These are phyloP conservation scores for Trichoderma aggressivum DNA, from an alignment of 2,329 filamentous ascomycete species.

Conservation along the genomic window DNA sequence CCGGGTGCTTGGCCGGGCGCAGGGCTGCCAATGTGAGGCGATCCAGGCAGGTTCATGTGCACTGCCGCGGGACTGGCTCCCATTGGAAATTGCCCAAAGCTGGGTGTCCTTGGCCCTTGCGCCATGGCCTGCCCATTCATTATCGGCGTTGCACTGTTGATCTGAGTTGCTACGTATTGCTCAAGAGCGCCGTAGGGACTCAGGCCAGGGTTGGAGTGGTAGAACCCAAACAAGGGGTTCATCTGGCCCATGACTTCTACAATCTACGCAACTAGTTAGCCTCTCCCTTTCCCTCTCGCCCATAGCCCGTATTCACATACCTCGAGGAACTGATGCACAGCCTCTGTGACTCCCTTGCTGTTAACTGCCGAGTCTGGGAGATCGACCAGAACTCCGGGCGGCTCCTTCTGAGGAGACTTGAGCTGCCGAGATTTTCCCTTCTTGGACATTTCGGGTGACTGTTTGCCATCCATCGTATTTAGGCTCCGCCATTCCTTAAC, in stretches of 20 bases:
- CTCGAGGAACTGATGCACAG: conserved; percentile 63
- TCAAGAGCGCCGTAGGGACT: conserved; percentile 58
- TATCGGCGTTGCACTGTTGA: conserved; percentile 38
- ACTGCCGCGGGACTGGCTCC: conserved; percentile 57
- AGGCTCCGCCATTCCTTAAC: conserved; percentile 62
- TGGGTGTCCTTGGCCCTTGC: conserved; percentile 49
- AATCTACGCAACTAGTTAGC: conserved; percentile 42
- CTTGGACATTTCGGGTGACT: conserved; percentile 65
- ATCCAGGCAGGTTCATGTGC: conserved; percentile 61
- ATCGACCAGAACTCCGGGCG: conserved; percentile 55
- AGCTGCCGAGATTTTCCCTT: conserved; percentile 58
- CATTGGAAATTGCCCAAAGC: conserved; percentile 56
- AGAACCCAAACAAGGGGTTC: conserved; percentile 60
- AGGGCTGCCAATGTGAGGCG: conserved; percentile 59
- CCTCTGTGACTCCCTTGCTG: conserved; percentile 57
- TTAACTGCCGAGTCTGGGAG: conserved; percentile 59
- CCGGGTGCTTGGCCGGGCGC: conserved; percentile 59
- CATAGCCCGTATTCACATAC: conserved; percentile 36
- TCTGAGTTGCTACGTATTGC: conserved; percentile 52
- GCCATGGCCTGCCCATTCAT: conserved; percentile 50
- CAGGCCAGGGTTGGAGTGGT: conserved; percentile 51
- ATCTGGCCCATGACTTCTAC: conserved; percentile 65
- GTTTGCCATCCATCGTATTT: conserved; percentile 55
- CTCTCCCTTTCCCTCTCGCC: neutral
- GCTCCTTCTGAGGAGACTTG: conserved; percentile 57